Conservation (phyloP, 2,329 filamentous ascomycete species). For the Aspergillus pseudonomiae region DNA sequence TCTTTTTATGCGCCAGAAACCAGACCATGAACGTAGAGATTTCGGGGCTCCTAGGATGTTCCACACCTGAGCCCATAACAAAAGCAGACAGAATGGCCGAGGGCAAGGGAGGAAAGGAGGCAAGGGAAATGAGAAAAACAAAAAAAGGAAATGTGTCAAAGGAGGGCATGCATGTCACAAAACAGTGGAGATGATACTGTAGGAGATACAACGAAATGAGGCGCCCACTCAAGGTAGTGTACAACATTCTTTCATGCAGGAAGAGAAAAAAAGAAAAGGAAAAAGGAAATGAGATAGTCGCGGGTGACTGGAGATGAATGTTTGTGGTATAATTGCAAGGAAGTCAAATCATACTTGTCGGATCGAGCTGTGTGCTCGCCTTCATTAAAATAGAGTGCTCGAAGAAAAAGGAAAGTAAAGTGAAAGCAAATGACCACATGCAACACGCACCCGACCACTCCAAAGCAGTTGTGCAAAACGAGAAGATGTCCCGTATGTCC, state of each 20-base stretch:
- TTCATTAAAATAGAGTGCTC: slow-evolving; percentile 33
- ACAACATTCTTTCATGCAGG: slow-evolving; percentile 40
- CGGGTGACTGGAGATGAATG: slow-evolving; percentile 22
- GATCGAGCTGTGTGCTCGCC: slow-evolving; percentile 28
- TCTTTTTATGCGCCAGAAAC: slow-evolving; percentile 41
- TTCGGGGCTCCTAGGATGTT: slow-evolving; percentile 18
- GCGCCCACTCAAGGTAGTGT: slow-evolving; percentile 34
- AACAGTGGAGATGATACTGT: slow-evolving; percentile 23
- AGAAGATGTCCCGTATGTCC: slow-evolving; percentile 38
- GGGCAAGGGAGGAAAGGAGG: slow-evolving; percentile 20
- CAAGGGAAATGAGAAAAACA: slow-evolving; percentile 15
- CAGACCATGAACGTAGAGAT: slow-evolving; percentile 27
- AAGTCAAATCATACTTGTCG: slow-evolving; percentile 26
- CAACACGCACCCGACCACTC: slow-evolving; percentile 33
- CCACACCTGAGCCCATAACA: slow-evolving; percentile 15
- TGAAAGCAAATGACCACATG: slow-evolving; percentile 17
- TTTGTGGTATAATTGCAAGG: slow-evolving; percentile 27
- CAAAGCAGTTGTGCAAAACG: slow-evolving; percentile 27
- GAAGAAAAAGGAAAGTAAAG: slow-evolving; percentile 22
- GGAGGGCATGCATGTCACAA: slow-evolving; percentile 27
- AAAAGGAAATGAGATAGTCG: slow-evolving; percentile 22
- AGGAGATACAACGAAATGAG: slow-evolving; percentile 26
- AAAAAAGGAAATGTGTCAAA: slow-evolving; percentile 19
- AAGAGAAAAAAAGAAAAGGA: slow-evolving; percentile 8
- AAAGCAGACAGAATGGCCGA: slow-evolving; percentile 14